Percentiles rank a stretch among this genome's conserved stretches.
Evolutionary conservation across 805 yeast species (phyloP).

Genomic region (Spathaspora girioi): DNA sequence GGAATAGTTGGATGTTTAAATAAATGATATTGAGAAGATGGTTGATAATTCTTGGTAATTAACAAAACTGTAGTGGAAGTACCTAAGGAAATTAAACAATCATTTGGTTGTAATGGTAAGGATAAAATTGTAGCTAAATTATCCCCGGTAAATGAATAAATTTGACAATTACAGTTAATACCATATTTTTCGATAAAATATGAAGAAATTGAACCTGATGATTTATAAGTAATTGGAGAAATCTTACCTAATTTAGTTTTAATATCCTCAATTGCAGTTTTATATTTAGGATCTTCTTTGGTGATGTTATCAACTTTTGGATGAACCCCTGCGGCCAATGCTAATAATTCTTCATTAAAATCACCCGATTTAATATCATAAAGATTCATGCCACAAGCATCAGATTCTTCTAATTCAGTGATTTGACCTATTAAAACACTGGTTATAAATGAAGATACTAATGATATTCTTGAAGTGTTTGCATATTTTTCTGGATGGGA

Average conservation of each 20-base stretch:
- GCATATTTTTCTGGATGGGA: conserved; percentile 49
- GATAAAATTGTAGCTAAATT: conserved; percentile 86
- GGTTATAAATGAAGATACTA: conserved; percentile 77
- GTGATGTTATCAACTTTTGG: conserved; percentile 36
- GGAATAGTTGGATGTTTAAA: conserved; percentile 83
- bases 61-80: conserved; percentile 88
- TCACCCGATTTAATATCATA: conserved; percentile 61
- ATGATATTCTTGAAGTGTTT: conserved; percentile 58
- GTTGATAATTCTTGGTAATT: conserved; percentile 71
- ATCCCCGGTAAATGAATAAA: conserved; percentile 86
- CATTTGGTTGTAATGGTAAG: conserved; percentile 71
- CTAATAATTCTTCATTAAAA: conserved; percentile 56
- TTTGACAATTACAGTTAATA: conserved; percentile 50
- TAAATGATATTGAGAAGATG: conserved; percentile 79
- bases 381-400: conserved; percentile 91
- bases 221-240: conserved; percentile 46
- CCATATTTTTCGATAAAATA: conserved; percentile 69
- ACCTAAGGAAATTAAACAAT: conserved; percentile 78
- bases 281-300: conserved; percentile 9
- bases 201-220: conserved; percentile 49
- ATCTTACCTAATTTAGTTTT: conserved; percentile 52
- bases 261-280: conserved; percentile 37
- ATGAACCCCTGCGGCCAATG: conserved; percentile 52
- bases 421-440: conserved; percentile 64
- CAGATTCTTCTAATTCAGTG: conserved; percentile 71